phyloP scores from a whole-genome alignment of 768 basidiomycete species.

The Solioccasus polychromus region DNA sequence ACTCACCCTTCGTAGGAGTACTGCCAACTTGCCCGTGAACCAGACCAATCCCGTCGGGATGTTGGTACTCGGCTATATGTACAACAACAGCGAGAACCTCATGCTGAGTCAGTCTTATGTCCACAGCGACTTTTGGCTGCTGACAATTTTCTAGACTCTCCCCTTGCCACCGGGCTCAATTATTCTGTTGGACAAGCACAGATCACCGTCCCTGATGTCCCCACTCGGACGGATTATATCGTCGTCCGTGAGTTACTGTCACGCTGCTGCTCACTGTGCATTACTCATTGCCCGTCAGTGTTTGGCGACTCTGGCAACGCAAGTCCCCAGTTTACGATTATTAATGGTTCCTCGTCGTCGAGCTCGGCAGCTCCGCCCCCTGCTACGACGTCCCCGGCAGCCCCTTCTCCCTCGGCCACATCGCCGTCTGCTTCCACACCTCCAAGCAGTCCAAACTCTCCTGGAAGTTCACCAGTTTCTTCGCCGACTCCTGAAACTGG shows the following conservation, averaged over 20 bases:
- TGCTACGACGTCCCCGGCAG: neutral
- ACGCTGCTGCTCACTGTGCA: neutral
- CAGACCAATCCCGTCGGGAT: constrained; percentile 30
- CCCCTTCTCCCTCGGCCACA: constrained; percentile 1
- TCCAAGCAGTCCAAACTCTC: neutral
- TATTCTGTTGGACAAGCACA: constrained; percentile 31
- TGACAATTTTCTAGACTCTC: constrained; percentile 25
- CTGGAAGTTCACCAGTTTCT: neutral
- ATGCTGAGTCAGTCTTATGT: constrained; percentile 24
- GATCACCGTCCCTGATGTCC: constrained; percentile 36
- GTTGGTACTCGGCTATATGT: constrained; percentile 26
- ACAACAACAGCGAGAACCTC: constrained; percentile 31
- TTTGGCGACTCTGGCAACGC: constrained; percentile 42
- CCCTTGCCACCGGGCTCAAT: constrained; percentile 34
- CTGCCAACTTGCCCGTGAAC: constrained; percentile 25
- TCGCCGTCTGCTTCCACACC: constrained; percentile 2
- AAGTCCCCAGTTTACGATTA: constrained; percentile 39
- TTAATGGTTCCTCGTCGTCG: constrained; percentile 54
- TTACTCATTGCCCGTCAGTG: constrained; percentile 20
- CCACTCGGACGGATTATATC: constrained; percentile 32
- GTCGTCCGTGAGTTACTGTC: constrained; percentile 33
- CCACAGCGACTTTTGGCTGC: neutral
- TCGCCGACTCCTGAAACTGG: neutral
- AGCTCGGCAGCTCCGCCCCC: constrained; percentile 3
- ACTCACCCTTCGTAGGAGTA: constrained; percentile 29